phyloP scores from a whole-genome alignment of 179 eudicot genomes.

The Silene vulgaris region DNA sequence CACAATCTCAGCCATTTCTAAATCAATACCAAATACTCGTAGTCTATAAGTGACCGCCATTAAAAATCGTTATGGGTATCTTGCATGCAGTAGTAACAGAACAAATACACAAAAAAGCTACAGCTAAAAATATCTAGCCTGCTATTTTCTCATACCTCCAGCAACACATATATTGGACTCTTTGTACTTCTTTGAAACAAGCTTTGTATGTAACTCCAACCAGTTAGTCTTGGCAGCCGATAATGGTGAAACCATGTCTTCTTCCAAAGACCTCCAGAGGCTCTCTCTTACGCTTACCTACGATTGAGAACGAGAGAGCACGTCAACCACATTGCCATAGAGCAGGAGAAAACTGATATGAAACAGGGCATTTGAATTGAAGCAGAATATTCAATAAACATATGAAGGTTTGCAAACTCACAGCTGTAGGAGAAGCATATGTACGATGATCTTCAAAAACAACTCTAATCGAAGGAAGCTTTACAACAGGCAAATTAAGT shows the following conservation, averaged over 20 bases:
- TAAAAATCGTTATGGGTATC: background rate
- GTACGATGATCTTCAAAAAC: constrained; percentile 95
- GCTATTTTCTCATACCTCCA: constrained; percentile 66
- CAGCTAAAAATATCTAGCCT: constrained; percentile 15
- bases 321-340: background rate
- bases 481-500: constrained; percentile 82
- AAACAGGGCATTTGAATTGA: background rate
- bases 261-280: constrained; percentile 80
- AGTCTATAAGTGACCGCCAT: background rate
- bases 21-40: background rate
- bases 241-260: constrained; percentile 67
- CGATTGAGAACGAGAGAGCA: constrained; percentile 14
- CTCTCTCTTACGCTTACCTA: constrained; percentile 70
- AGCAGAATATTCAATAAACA: constrained; percentile 14
- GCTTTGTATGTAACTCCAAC: constrained; percentile 77
- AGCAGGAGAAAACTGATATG: constrained; percentile 3
- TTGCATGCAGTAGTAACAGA: constrained; percentile 4
- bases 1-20: constrained; percentile 9
- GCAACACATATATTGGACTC: constrained; percentile 76
- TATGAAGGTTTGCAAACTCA: constrained; percentile 38
- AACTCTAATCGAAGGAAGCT: constrained; percentile 63
- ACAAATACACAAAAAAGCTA: constrained; percentile 7
- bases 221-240: constrained; percentile 63
- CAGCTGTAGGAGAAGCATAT: constrained; percentile 81
- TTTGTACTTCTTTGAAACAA: constrained; percentile 47